These are phyloP conservation scores for Saccharomycopsis guyanensis DNA, from an alignment of 805 yeast species.

Conservation along the genomic window DNA sequence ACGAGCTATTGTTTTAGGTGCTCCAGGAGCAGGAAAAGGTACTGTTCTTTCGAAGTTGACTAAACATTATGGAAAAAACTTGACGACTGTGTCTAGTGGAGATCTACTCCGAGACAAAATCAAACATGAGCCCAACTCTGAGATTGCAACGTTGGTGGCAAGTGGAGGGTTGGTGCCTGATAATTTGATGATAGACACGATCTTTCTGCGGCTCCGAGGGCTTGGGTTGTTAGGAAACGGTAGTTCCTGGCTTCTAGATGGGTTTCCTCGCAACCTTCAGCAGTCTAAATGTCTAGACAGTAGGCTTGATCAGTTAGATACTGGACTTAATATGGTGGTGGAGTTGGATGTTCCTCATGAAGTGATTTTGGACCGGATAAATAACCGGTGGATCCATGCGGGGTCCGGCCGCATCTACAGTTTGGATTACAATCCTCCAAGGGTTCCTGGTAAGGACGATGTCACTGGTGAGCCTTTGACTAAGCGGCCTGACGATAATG, in stretches of 20 bases:
- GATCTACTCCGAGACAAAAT: conserved; percentile 72
- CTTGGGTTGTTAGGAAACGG: conserved; percentile 36
- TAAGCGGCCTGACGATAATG: conserved; percentile 79
- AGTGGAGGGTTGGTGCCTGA: conserved; percentile 74
- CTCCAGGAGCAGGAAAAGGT: conserved; percentile 96
- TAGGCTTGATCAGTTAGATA: conserved; percentile 32
- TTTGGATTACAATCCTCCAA: conserved; percentile 83
- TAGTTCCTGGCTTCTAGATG: conserved; percentile 74
- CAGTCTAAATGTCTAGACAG: conserved; percentile 61
- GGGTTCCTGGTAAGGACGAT: conserved; percentile 73
- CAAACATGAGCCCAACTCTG: conserved; percentile 46
- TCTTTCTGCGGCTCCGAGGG: conserved; percentile 40
- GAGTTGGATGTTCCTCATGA: conserved; percentile 80
- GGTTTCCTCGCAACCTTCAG: conserved; percentile 75
- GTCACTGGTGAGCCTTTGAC: conserved; percentile 79
- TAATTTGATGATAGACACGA: conserved; percentile 49
- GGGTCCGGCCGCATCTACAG: conserved; percentile 86
- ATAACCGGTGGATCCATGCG: conserved; percentile 76
- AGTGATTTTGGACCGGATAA: conserved; percentile 75
- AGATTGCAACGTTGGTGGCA: conserved; percentile 49
- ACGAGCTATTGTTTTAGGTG: conserved; percentile 72
- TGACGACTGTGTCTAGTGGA: conserved; percentile 72
- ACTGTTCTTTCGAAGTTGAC: conserved; percentile 69
- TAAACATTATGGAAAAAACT: conserved; percentile 38
- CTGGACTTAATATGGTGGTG: conserved; percentile 64